Percentiles rank a stretch among this genome's conserved stretches.
These are phyloP conservation scores for Zymoseptoria crescenta DNA, from an alignment of 2,329 filamentous ascomycete species.

Conservation along the genomic window DNA sequence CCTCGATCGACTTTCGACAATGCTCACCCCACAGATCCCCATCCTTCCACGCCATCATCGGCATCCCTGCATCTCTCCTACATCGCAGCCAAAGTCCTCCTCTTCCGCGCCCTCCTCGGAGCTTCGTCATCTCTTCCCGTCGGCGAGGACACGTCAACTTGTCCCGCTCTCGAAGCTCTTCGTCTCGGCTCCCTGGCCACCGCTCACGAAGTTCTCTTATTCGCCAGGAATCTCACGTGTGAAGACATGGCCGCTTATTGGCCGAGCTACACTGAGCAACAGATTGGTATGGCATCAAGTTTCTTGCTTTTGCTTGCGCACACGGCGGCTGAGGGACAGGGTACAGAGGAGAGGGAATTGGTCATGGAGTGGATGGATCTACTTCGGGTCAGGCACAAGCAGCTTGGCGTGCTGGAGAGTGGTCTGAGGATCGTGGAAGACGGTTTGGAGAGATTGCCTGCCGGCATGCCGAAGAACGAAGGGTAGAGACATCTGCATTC, in stretches of 20 bases:
- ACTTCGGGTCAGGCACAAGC: background rate
- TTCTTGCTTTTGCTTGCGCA: background rate
- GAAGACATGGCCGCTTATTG: background rate
- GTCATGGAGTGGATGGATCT: background rate
- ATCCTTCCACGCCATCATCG: slow-evolving; percentile 31
- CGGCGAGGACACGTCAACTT: background rate
- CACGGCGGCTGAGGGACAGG: background rate
- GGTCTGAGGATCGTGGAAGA: background rate
- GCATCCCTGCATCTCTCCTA: slow-evolving; percentile 46
- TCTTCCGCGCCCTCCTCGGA: slow-evolving; percentile 45
- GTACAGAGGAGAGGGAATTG: background rate
- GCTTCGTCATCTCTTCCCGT: background rate
- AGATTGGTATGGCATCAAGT: background rate
- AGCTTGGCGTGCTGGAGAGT: background rate
- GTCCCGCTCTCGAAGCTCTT: background rate
- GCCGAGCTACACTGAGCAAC: background rate
- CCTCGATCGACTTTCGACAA: background rate
- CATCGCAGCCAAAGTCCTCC: slow-evolving; percentile 45
- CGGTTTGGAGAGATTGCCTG: background rate
- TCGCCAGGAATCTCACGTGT: background rate
- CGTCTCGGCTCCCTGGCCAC: background rate
- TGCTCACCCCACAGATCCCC: background rate
- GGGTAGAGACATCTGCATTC: background rate
- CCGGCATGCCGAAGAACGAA: background rate
- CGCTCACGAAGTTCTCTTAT: background rate